Conservation (phyloP, 768 basidiomycete genomes). For the Phlebiopsis flavidoalba region DNA sequence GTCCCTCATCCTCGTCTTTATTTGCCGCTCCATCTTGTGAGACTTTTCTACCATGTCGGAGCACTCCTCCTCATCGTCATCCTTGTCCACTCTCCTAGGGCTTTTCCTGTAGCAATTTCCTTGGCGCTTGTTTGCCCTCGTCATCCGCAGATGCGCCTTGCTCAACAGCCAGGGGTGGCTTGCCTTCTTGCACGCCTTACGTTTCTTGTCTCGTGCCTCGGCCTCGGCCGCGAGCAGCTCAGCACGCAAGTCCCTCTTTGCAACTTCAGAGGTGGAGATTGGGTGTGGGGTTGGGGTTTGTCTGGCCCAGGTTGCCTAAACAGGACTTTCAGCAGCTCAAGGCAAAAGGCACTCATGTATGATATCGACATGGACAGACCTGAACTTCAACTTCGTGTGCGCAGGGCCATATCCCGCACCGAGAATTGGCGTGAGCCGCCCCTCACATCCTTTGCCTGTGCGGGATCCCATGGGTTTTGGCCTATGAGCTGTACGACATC, state of each 20-base stretch:
- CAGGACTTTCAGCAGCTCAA: too few species aligned
- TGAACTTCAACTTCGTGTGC: slow-evolving; percentile 96
- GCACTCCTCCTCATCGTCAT: slow-evolving; percentile 80
- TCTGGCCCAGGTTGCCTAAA: slow-evolving; percentile 86
- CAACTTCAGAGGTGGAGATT: slow-evolving; percentile 67
- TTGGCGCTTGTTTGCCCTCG: slow-evolving; percentile 66
- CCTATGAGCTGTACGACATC: slow-evolving; percentile 90
- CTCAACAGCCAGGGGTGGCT: slow-evolving; percentile 30
- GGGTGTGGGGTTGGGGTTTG: too few species aligned
- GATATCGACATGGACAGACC: slow-evolving; percentile 38
- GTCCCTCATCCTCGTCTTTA: slow-evolving; percentile 24
- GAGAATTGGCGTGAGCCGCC: slow-evolving; percentile 92
- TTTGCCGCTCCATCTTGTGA: slow-evolving; percentile 26
- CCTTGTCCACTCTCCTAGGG: slow-evolving; percentile 83
- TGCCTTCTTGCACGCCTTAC: slow-evolving; percentile 87
- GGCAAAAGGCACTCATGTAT: background rate
- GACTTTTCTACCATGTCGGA: slow-evolving; percentile 36
- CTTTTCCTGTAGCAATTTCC: slow-evolving; percentile 86
- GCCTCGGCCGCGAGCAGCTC: slow-evolving; percentile 84
- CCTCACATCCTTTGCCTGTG: slow-evolving; percentile 88
- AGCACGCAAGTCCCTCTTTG: slow-evolving; percentile 71
- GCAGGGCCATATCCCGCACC: slow-evolving; percentile 87
- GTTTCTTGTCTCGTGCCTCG: slow-evolving; percentile 85
- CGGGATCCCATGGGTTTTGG: slow-evolving; percentile 98
- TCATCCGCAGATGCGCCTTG: slow-evolving; percentile 54